Conservation (phyloP, 305 asterid species). For the Galium porrigens region DNA sequence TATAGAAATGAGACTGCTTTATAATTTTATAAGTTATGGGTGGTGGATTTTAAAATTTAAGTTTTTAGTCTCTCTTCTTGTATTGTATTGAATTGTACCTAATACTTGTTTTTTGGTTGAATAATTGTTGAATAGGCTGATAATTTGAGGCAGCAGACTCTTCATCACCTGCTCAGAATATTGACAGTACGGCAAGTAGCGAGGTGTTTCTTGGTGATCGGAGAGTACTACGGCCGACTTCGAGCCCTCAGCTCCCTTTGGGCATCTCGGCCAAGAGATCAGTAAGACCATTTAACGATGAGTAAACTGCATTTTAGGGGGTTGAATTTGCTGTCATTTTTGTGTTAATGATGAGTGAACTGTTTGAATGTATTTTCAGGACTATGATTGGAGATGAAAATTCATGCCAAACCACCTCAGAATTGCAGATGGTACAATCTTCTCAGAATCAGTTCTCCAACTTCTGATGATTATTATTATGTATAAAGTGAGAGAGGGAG, state of each 20-base stretch:
- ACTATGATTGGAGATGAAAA: slow-evolving; percentile 40
- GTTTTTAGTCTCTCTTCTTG: background rate
- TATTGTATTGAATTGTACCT: background rate
- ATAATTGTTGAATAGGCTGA: slow-evolving; percentile 45
- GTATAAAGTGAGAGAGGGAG: background rate
- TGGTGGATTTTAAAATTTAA: slow-evolving; percentile 2
- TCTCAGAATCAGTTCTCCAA: slow-evolving; percentile 61
- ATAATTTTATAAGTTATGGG: slow-evolving; percentile 1
- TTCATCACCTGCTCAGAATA: slow-evolving; percentile 54
- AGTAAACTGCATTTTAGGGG: no score
- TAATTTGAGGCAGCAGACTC: slow-evolving; percentile 71
- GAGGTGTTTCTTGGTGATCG: slow-evolving; percentile 63
- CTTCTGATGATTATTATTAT: slow-evolving; percentile 28
- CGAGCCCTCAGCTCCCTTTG: slow-evolving; percentile 86
- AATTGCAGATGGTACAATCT: slow-evolving; percentile 64
- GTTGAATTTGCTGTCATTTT: background rate
- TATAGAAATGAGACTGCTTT: background rate
- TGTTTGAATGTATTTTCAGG: slow-evolving; percentile 28
- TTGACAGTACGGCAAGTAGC: slow-evolving; percentile 83
- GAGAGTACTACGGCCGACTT: slow-evolving; percentile 74
- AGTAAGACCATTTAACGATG: slow-evolving; percentile 33
- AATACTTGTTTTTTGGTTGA: background rate
- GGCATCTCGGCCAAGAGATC: slow-evolving; percentile 71
- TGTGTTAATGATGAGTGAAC: background rate
- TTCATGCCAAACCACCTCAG: slow-evolving; percentile 71